Conservation (phyloP, 108 stramenopile species). For the Nitzschia inconspicua region DNA sequence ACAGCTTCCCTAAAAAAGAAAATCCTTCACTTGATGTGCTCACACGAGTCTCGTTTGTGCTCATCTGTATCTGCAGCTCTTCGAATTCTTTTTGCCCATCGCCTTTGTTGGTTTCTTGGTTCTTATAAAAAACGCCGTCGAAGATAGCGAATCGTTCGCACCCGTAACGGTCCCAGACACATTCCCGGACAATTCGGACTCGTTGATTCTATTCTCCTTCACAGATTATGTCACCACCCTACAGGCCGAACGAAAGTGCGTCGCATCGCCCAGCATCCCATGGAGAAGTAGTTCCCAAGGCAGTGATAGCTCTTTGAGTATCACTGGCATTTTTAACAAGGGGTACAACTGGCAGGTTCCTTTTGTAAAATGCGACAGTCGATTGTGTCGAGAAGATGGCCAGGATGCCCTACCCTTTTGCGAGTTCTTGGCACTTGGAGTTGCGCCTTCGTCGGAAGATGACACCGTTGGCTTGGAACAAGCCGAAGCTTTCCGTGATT, state of each 20-base stretch:
- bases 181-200: slow-evolving; percentile 45
- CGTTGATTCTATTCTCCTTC: slow-evolving; percentile 47
- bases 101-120: slow-evolving; percentile 58
- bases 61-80: slow-evolving; percentile 27
- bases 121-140: slow-evolving; percentile 52
- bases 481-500: slow-evolving; percentile 49
- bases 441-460: slow-evolving; percentile 41
- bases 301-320: neutral
- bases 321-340: slow-evolving; percentile 33
- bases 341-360: slow-evolving; percentile 68
- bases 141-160: slow-evolving; percentile 34
- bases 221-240: slow-evolving; percentile 67
- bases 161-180: slow-evolving; percentile 38
- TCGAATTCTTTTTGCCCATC: slow-evolving; percentile 67
- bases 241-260: slow-evolving; percentile 54
- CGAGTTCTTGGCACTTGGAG: slow-evolving; percentile 50
- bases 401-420: slow-evolving; percentile 65
- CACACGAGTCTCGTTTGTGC: neutral
- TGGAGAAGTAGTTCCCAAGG: neutral
- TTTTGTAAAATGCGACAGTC: slow-evolving; percentile 69
- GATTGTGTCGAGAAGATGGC: slow-evolving; percentile 46
- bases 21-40: neutral
- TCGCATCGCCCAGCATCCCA: neutral
- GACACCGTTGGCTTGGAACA: slow-evolving; percentile 31
- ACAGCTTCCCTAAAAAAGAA: neutral